Evolutionary conservation across 2,329 filamentous ascomycete species (phyloP).

Genomic region (Alternaria arborescens): DNA sequence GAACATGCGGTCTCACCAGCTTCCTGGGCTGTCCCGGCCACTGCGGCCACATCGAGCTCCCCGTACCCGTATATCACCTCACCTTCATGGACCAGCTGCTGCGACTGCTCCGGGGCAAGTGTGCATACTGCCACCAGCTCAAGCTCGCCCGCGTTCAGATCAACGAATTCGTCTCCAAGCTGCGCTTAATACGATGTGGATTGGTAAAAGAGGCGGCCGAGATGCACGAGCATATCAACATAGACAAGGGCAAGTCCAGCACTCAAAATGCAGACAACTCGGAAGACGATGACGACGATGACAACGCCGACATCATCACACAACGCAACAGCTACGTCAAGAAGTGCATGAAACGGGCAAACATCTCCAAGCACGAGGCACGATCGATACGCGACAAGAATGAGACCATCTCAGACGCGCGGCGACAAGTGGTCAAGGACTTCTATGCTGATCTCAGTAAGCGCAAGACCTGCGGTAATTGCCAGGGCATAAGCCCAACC

Average conservation of each 20-base stretch:
- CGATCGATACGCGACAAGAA: conserved; percentile 72
- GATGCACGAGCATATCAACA: conserved; percentile 56
- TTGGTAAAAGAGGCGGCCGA: conserved; percentile 73
- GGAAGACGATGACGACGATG: conserved; percentile 72
- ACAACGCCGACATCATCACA: conserved; percentile 65
- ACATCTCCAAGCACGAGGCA: conserved; percentile 53
- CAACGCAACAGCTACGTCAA: conserved; percentile 75
- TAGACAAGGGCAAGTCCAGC: conserved; percentile 49
- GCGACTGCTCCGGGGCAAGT: conserved; percentile 84
- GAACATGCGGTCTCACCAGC: conserved; percentile 87
- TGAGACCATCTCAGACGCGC: conserved; percentile 80
- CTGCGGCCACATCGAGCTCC: conserved; percentile 92
- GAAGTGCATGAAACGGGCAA: conserved; percentile 71
- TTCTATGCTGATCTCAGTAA: conserved; percentile 79
- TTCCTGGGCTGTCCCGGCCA: conserved; percentile 84
- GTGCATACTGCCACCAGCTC: conserved; percentile 88
- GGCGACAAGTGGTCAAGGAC: conserved; percentile 78
- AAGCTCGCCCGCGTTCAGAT: conserved; percentile 79
- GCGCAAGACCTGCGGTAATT: conserved; percentile 73
- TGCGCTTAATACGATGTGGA: conserved; percentile 85
- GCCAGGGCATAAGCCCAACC: conserved; percentile 64
- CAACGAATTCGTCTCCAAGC: conserved; percentile 82
- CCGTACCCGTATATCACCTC: conserved; percentile 93
- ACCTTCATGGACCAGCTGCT: conserved; percentile 93
- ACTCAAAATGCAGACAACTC: conserved; percentile 61